These are phyloP conservation scores for Ophiostoma sp. DNA, from an alignment of 2,329 filamentous ascomycete genomes.

Conservation along the genomic window DNA sequence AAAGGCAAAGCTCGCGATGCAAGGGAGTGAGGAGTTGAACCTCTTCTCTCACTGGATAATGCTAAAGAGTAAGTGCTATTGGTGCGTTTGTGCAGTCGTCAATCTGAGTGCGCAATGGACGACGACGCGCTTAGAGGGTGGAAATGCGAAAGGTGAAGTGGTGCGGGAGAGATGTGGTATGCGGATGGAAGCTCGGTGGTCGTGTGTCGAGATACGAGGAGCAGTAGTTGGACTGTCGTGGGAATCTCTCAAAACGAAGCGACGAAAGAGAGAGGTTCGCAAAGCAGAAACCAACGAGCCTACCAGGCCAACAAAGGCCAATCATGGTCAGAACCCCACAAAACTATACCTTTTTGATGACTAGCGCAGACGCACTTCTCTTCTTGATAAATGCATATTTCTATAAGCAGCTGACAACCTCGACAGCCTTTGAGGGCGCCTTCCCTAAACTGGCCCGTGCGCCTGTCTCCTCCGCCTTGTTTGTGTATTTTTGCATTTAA, in stretches of 20 bases:
- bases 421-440: not conserved
- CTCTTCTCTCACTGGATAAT: not conserved
- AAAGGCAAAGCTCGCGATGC: slow-evolving; percentile 1
- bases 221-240: not conserved
- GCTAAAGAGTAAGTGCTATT: not conserved
- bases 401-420: not conserved
- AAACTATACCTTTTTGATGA: not conserved
- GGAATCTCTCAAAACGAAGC: not conserved
- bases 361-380: not conserved
- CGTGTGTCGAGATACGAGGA: not conserved
- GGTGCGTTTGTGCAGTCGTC: not conserved
- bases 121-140: not conserved
- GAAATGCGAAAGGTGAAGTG: no score
- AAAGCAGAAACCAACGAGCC: slow-evolving; percentile 21
- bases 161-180: not conserved
- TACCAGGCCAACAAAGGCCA: slow-evolving; percentile 23
- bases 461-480: not conserved
- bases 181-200: not conserved
- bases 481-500: not conserved
- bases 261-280: not conserved
- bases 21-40: not conserved
- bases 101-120: not conserved
- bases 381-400: not conserved
- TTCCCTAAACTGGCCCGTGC: slow-evolving; percentile 11
- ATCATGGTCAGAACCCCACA: slow-evolving; percentile 10